phyloP scores from a whole-genome alignment of 352 stramenopile genomes.

The Halophytophthora batemanensis region DNA sequence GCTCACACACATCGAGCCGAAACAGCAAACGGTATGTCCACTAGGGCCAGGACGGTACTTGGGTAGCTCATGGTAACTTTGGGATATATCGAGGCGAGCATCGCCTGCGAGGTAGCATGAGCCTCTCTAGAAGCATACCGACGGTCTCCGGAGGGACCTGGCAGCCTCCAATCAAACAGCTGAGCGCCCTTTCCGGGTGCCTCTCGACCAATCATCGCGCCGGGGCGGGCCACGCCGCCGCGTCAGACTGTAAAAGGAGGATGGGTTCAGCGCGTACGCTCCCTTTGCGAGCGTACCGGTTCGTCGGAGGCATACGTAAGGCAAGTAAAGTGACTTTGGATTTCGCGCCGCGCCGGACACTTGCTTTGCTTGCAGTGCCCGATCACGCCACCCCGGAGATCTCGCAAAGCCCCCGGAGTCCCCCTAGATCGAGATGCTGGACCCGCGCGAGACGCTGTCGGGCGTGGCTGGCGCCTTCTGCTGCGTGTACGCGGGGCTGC shows the following conservation, averaged over 20 bases:
- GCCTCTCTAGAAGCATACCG: not conserved
- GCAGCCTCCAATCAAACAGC: not conserved
- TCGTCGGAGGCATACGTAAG: no score
- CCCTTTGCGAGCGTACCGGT: not conserved
- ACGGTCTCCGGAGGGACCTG: not conserved
- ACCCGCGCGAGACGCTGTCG: conserved; percentile 71
- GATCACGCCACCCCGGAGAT: conserved; percentile 1
- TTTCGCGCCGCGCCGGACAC: no score
- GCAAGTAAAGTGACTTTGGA: no score
- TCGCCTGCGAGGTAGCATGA: no score
- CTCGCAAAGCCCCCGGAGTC: not conserved
- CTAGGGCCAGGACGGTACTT: no score
- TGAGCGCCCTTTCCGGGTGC: not conserved
- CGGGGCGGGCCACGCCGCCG: not conserved
- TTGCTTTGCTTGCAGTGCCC: no score
- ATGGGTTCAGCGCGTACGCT: not conserved
- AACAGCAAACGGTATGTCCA: no score
- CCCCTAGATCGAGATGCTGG: conserved; percentile 40
- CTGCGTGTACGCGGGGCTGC: conserved; percentile 81
- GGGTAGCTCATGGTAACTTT: no score
- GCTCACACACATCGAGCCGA: no score
- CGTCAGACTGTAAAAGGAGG: not conserved
- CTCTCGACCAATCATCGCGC: not conserved
- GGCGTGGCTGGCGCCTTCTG: conserved; percentile 77
- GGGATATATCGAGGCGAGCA: no score